Conservation (phyloP, 345 rosid genomes). For the Gossypium stocksii region DNA sequence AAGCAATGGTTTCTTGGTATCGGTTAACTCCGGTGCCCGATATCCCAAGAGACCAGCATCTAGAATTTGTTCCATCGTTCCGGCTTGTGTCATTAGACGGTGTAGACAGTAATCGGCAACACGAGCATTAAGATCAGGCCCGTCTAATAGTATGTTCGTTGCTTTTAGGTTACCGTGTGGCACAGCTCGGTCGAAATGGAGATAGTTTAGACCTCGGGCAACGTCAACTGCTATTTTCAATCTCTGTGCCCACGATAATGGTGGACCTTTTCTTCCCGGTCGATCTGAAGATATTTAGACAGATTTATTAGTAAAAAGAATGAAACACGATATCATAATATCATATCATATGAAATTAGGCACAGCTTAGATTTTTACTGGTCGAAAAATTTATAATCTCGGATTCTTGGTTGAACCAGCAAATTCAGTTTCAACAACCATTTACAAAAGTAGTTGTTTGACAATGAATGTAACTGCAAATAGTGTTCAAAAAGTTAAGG, state of each 20-base stretch:
- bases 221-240: conserved; percentile 87
- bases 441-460: background rate
- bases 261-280: conserved; percentile 88
- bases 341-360: background rate
- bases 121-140: conserved; percentile 91
- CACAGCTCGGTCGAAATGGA: conserved; percentile 93
- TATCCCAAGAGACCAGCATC: conserved; percentile 94
- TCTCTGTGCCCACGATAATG: conserved; percentile 76
- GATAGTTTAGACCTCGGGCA: conserved; percentile 98
- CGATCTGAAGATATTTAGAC: conserved; percentile 49
- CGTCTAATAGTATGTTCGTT: conserved; percentile 74
- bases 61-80: conserved; percentile 85
- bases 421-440: background rate
- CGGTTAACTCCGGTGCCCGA: conserved; percentile 88
- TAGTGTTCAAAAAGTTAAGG: background rate
- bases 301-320: conserved; percentile 16
- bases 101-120: conserved; percentile 95
- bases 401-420: background rate
- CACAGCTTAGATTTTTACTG: background rate
- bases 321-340: background rate
- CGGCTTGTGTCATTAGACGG: conserved; percentile 92
- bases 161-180: conserved; percentile 98
- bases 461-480: background rate
- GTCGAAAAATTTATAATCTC: background rate
- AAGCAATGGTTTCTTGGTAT: conserved; percentile 83